Evolutionary conservation across 2,329 filamentous ascomycete species (phyloP).

Genomic region (Alternaria novae-zelandiae): DNA sequence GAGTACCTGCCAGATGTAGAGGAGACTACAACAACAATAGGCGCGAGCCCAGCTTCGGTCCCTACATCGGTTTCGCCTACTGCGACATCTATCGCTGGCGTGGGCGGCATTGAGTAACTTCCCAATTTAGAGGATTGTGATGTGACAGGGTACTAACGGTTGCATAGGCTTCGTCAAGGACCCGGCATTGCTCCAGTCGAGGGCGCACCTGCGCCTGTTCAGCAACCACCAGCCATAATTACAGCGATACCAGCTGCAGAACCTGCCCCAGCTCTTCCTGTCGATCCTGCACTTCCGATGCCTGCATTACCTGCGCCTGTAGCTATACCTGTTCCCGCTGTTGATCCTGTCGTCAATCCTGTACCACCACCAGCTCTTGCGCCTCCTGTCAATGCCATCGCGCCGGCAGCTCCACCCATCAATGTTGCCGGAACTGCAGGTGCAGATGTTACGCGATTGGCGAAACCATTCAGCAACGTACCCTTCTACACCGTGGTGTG

Average conservation of each 20-base stretch:
- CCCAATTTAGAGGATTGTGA: background rate
- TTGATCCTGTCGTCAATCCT: constrained; percentile 2
- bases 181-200: constrained; percentile 3
- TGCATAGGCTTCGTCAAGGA: constrained; percentile 22
- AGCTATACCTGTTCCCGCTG: background rate
- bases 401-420: background rate
- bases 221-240: background rate
- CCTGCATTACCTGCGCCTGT: background rate
- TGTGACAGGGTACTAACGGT: background rate
- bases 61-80: background rate
- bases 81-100: background rate
- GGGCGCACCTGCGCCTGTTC: constrained; percentile 1
- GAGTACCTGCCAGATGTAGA: background rate
- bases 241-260: background rate
- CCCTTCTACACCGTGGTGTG: constrained; percentile 41
- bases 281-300: background rate
- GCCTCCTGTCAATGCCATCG: background rate
- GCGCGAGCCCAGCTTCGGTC: constrained; percentile 9
- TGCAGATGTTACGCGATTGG: background rate
- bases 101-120: background rate
- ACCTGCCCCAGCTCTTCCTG: background rate
- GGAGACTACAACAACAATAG: background rate
- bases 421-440: background rate
- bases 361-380: constrained; percentile 1
- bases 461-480: constrained; percentile 9